These are phyloP conservation scores for Chlorella vulgaris DNA, from an alignment of 139 green algal species.

Conservation along the genomic window DNA sequence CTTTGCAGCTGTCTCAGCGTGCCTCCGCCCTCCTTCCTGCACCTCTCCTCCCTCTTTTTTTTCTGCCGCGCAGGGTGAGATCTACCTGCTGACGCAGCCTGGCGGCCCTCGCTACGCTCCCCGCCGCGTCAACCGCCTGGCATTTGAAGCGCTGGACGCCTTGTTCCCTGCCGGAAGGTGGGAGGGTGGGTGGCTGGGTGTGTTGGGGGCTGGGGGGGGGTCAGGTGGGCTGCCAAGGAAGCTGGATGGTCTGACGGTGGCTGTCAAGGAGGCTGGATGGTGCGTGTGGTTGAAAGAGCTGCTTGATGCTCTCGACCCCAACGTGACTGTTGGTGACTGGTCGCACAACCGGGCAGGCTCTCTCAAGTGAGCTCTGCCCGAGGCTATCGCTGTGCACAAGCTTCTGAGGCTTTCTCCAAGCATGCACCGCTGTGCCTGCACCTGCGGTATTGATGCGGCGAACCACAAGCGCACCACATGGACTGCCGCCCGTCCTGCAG, in stretches of 20 bases:
- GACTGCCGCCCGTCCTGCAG: background rate
- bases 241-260: too few relatives aligned
- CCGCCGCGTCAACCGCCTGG: constrained; percentile 56
- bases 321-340: too few relatives aligned
- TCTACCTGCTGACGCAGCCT: constrained; percentile 73
- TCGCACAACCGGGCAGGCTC: too few relatives aligned
- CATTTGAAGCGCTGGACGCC: constrained; percentile 54
- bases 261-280: too few relatives aligned
- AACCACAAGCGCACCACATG: background rate
- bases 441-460: too few relatives aligned
- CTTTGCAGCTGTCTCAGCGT: background rate
- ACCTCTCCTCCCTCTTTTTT: background rate
- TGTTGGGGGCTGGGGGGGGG: background rate
- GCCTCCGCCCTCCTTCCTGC: background rate
- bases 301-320: too few relatives aligned
- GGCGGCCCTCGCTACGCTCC: constrained; percentile 78
- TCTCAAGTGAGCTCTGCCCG: too few relatives aligned
- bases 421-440: background rate
- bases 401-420: background rate
- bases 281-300: too few relatives aligned
- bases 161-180: constrained; percentile 71
- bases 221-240: too few relatives aligned
- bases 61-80: constrained; percentile 53
- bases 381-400: too few relatives aligned
- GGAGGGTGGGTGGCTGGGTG: background rate